Percentiles rank a stretch among this genome's conserved stretches.
phyloP scores from a whole-genome alignment of 1,139 yeast genomes.

The Kazachstania sp. region DNA sequence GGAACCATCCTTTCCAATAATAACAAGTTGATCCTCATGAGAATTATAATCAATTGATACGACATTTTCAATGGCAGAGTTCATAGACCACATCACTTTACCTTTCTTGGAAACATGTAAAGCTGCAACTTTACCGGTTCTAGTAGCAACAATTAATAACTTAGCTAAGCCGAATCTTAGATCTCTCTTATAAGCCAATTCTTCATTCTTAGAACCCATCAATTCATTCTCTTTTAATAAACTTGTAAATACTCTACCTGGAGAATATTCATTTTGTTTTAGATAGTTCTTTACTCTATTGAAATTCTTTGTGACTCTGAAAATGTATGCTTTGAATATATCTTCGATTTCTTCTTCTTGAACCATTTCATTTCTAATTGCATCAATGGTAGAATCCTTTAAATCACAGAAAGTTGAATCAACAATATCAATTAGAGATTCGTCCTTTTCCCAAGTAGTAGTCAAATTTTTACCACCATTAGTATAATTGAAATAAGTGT shows the following conservation, averaged over 20 bases:
- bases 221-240: not conserved
- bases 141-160: conserved; percentile 38
- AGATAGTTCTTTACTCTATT: conserved; percentile 16
- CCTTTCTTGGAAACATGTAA: conserved; percentile 37
- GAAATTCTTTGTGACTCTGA: conserved; percentile 37
- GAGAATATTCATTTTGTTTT: conserved; percentile 15
- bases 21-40: conserved; percentile 15
- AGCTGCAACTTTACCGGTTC: conserved; percentile 38
- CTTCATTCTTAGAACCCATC: conserved; percentile 12
- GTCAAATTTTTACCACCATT: conserved; percentile 22
- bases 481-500: conserved; percentile 14
- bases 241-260: conserved; percentile 17
- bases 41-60: conserved; percentile 15
- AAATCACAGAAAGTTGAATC: conserved; percentile 37
- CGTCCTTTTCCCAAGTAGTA: conserved; percentile 40
- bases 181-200: conserved; percentile 14
- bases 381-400: conserved; percentile 29
- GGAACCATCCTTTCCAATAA: conserved; percentile 27
- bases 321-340: conserved; percentile 36
- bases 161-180: conserved; percentile 44
- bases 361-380: conserved; percentile 34
- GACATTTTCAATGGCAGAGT: conserved; percentile 22
- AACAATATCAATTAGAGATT: conserved; percentile 36
- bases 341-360: conserved; percentile 34
- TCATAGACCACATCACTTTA: conserved; percentile 36